Base-by-base conservation (phyloP, 441 rosid genomes). In the Euphorbia schlechtendalii region DNA sequence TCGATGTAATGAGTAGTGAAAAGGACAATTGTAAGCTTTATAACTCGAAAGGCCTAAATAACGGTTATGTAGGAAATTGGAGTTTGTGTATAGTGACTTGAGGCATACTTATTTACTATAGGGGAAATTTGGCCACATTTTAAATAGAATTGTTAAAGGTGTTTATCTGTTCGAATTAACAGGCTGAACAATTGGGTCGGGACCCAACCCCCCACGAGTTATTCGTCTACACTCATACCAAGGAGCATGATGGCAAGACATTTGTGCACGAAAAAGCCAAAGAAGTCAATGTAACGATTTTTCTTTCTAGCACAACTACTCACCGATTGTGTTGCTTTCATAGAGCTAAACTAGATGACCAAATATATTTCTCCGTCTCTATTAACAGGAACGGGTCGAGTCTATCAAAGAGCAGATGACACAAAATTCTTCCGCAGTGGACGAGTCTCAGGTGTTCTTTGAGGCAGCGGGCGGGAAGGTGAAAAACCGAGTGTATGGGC, bases 141-240 rank as follows among this genome's bases (percentile, higher is more conserved):
- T n/a, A n/a, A n/a, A n/a, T n/a, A n/a, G n/a, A n/a, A n/a, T n/a
- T n/a, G n/a, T n/a, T n/a, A n/a, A n/a, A n/a, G n/a, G n/a, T n/a
- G n/a, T 11, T 43, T 17, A 43, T 43, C 14, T 43, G 2, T 43
- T 17, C 4, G 2, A 15, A 15, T 46, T 3, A 3, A 46, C 51
- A 46, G 51, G 51, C 51, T 17, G 51, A 46, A 17, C 51, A 46
- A 46, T 46, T 46, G 51, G 51, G 51, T 46, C 51, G 51, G 51
- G 51, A 46, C n/a, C 51, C 51, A 15, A 46, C 51, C 15, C 51
- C 51, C 51, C 51, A 46, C 18, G 51, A 46, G 51, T 46, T 46
- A 46, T 46, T 46, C 20, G 51, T 46, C 51, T 46, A 46, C 51
- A 46, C 51, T 46, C 51, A 46, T 17, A 46, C 51, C 51, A 46